Evolutionary conservation across 768 basidiomycete genomes (phyloP), one percentile per base, ranked within the genome.

Genomic region (Scleroderma bovista): DNA sequence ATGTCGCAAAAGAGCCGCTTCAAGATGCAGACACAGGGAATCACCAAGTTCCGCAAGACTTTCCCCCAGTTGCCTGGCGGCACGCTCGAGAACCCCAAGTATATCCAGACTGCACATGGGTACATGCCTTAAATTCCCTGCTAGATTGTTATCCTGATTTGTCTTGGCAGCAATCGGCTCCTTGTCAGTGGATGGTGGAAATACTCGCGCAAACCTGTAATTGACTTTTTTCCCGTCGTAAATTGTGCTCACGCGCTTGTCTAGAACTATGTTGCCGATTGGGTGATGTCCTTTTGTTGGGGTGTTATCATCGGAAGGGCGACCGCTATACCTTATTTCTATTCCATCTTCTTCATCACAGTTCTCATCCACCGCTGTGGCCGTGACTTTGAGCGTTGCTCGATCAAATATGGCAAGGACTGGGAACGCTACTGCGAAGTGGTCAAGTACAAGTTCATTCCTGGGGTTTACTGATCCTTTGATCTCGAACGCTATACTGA

Each of bases 1-100:
- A 95, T 93, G 91, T 83, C 92, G 3, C 95, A 98, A 65, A 98
- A 99, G 73, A 93, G 90, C 56, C 84, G 84, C 54, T 98, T 98
- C 80, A 95, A 96, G 66, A 95, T 97, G 88, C 88, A 95, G 64
- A 87, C 87, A 34, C 90, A 93, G 60, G 94, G 93, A 19, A 89
- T 88, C 57, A 84, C 78, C 59, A 77, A 74, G 34, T 87, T 84
- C 72, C 87, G 96, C 61, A 85, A 85, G 60, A 86, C 93, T 0
- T 98, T 98, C 84, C 96, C 96, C 49, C 89, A 94, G 61, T 73
- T 96, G 9, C 94, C 95, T 0, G 78, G 90, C 65, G 79, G 83
- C 53, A 81, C 80, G 6, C 70, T 97, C 53, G 69, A 90, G 60
- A 87, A 98, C 67, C 96, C 96, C 4, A 85, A 83, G 20, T 96